These are phyloP conservation scores for Plectranthus barbatus DNA, from an alignment of 257 asterid species.

Conservation along the genomic window DNA sequence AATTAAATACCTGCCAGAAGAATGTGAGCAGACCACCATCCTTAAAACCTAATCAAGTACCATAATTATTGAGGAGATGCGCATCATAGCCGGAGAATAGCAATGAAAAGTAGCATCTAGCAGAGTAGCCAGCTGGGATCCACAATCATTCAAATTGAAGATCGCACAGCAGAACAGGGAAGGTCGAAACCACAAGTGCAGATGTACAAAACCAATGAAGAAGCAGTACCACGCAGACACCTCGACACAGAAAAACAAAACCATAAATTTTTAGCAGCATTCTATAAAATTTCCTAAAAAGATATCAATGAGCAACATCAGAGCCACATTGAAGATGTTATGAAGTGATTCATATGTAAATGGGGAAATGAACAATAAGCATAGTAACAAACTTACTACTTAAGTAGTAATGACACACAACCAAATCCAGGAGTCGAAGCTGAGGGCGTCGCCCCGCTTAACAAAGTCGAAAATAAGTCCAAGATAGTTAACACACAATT, in stretches of 20 bases:
- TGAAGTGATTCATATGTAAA: background rate
- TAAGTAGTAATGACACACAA: constrained; percentile 54
- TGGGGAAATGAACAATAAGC: constrained; percentile 11
- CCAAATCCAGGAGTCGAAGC: constrained; percentile 72
- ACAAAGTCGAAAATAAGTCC: constrained; percentile 59
- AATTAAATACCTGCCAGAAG: constrained; percentile 59
- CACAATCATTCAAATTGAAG: constrained; percentile 80
- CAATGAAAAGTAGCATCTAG: constrained; percentile 75
- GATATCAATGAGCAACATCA: constrained; percentile 29
- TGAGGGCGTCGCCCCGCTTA: constrained; percentile 60
- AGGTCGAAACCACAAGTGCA: constrained; percentile 79
- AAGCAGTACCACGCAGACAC: constrained; percentile 85
- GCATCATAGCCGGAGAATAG: constrained; percentile 53
- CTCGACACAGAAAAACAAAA: constrained; percentile 86
- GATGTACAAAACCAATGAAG: constrained; percentile 90
- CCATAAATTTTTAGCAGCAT: constrained; percentile 49
- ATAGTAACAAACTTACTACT: constrained; percentile 40
- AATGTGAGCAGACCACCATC: constrained; percentile 48
- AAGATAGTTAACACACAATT: constrained; percentile 50
- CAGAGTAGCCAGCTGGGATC: constrained; percentile 79
- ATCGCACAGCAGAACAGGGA: constrained; percentile 75
- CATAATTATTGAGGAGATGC: constrained; percentile 47
- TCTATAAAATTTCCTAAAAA: constrained; percentile 20
- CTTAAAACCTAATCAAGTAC: constrained; percentile 44
- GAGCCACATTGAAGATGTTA: constrained; percentile 20